These are phyloP conservation scores for Bocquillonia castaneifolia DNA, from an alignment of 441 rosid species.

Conservation along the genomic window DNA sequence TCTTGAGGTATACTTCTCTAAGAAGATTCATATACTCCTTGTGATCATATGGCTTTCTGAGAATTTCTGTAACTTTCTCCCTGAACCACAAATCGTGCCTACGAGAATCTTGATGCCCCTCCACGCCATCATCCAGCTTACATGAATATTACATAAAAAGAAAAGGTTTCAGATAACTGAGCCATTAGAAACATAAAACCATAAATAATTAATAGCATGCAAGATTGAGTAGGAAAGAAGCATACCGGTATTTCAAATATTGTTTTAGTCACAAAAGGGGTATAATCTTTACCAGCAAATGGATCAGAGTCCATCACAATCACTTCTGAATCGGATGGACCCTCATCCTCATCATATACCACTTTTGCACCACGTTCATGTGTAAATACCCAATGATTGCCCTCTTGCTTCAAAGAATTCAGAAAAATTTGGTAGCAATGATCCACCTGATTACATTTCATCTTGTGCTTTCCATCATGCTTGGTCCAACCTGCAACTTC, in stretches of 20 bases:
- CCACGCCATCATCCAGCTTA: constrained; percentile 12
- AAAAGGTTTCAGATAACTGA: not conserved
- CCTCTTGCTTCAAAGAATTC: constrained; percentile 23
- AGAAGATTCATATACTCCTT: constrained; percentile 32
- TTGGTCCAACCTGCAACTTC: not conserved
- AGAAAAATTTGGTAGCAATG: constrained; percentile 8
- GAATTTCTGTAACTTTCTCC: constrained; percentile 34
- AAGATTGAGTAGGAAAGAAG: constrained; percentile 11
- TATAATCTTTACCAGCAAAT: constrained; percentile 25
- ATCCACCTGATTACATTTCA: constrained; percentile 14
- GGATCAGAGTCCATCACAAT: constrained; percentile 37
- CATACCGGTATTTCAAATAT: constrained; percentile 26
- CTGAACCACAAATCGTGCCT: constrained; percentile 30
- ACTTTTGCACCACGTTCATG: constrained; percentile 19
- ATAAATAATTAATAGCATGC: not conserved
- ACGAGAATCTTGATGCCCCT: not conserved
- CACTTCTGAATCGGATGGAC: constrained; percentile 49
- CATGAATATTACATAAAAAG: constrained; percentile 13
- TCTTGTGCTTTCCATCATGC: not conserved
- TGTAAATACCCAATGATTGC: constrained; percentile 14
- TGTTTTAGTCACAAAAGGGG: constrained; percentile 35
- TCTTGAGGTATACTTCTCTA: constrained; percentile 21
- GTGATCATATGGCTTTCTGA: constrained; percentile 41
- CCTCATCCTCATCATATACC: constrained; percentile 29
- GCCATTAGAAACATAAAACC: not conserved